Conservation (phyloP, 345 rosid genomes). For the Eucalyptus pauciflora region DNA sequence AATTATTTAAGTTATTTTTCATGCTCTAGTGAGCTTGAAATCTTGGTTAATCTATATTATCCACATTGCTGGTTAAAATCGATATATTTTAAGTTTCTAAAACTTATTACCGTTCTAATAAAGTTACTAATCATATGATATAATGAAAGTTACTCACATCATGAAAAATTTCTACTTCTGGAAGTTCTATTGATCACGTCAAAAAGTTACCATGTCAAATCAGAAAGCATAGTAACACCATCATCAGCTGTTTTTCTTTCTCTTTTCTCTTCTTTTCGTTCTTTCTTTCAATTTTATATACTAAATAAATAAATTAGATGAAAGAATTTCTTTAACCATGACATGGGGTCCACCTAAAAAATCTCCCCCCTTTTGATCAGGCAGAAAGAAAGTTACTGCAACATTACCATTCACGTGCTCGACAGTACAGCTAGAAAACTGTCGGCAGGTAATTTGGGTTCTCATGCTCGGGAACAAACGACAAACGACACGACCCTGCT, state of each 20-base stretch:
- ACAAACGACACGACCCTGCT: neutral
- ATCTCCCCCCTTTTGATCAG: neutral
- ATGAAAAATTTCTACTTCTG: neutral
- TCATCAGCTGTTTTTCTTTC: neutral
- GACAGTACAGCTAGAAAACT: neutral
- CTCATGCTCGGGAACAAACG: neutral
- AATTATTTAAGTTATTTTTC: neutral
- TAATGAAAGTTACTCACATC: neutral
- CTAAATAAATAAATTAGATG: neutral
- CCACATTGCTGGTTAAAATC: neutral
- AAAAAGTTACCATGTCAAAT: neutral
- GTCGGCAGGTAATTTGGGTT: neutral
- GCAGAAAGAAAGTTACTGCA: neutral
- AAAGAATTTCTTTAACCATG: neutral
- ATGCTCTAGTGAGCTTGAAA: neutral
- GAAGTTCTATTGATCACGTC: neutral
- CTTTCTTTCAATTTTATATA: neutral
- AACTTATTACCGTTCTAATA: neutral
- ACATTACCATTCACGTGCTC: neutral
- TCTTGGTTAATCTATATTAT: neutral
- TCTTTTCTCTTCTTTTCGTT: neutral
- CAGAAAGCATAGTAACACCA: neutral
- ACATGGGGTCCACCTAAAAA: neutral
- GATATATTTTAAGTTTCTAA: neutral
- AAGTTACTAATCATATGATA: neutral